Evolutionary conservation across 2,329 filamentous ascomycete species (phyloP).

Genomic region (Metarhizium guizhouense): DNA sequence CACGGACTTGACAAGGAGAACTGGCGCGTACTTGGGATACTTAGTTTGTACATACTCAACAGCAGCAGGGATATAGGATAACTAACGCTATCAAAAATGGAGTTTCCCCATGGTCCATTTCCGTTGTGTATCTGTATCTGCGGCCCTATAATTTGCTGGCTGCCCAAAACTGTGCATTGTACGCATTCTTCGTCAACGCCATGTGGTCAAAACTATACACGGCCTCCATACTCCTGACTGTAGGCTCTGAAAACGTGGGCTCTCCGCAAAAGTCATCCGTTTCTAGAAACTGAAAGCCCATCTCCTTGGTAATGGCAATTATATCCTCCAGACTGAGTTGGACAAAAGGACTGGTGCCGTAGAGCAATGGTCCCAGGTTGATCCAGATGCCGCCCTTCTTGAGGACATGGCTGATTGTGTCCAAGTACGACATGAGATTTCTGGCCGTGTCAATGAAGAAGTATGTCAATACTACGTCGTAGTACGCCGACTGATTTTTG

Average conservation of each 20-base stretch:
- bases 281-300: conserved; percentile 44
- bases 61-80: neutral
- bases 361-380: conserved; percentile 47
- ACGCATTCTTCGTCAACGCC: conserved; percentile 43
- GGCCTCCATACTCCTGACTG: conserved; percentile 36
- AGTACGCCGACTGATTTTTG: conserved; percentile 18
- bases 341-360: conserved; percentile 44
- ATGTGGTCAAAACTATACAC: conserved; percentile 43
- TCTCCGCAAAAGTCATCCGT: conserved; percentile 30
- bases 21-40: no score
- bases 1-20: no score
- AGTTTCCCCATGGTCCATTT: no score
- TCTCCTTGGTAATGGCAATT: conserved; percentile 32
- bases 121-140: neutral
- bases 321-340: conserved; percentile 48
- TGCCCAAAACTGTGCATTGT: conserved; percentile 46
- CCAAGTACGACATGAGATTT: conserved; percentile 45
- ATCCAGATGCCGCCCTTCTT: conserved; percentile 42
- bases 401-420: conserved; percentile 40
- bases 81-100: neutral
- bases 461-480: conserved; percentile 43
- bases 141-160: conserved; percentile 18
- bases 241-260: conserved; percentile 30
- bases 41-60: neutral
- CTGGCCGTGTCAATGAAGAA: conserved; percentile 55